Evolutionary conservation across 108 stramenopile genomes (phyloP).

Genomic region (Parmales sp.): DNA sequence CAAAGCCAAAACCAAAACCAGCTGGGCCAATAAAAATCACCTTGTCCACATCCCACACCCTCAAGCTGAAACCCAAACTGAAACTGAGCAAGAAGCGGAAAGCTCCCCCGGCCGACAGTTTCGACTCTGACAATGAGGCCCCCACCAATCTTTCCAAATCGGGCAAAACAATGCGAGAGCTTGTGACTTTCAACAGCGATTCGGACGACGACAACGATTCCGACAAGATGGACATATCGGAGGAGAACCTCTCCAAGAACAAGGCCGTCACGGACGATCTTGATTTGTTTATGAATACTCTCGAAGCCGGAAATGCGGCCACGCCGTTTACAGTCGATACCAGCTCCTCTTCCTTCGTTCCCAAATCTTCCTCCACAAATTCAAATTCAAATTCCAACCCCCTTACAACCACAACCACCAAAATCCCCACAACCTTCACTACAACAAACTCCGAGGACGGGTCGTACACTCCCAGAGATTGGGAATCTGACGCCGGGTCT

Average conservation of each 20-base stretch:
- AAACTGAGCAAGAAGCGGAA: not conserved
- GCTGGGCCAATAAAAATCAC: too few relatives aligned
- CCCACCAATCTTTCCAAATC: not conserved
- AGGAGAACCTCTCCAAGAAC: not conserved
- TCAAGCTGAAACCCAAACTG: not conserved
- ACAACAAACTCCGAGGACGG: too few relatives aligned
- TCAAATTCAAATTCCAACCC: not conserved
- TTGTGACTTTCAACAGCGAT: not conserved
- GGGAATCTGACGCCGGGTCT: too few relatives aligned
- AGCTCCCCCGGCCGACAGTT: not conserved
- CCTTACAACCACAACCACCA: too few relatives aligned
- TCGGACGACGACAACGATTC: conserved; percentile 1
- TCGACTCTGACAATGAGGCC: too few relatives aligned
- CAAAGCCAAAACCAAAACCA: not conserved
- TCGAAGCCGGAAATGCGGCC: not conserved
- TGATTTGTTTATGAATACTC: not conserved
- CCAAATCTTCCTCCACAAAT: not conserved
- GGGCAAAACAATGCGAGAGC: not conserved
- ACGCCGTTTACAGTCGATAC: too few relatives aligned
- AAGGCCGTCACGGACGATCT: not conserved
- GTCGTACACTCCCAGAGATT: too few relatives aligned
- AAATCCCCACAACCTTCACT: too few relatives aligned
- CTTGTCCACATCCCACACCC: not conserved
- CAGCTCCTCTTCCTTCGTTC: too few relatives aligned
- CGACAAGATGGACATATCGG: not conserved